A percentile compares a stretch with the other conserved stretches of the same genome.
Conservation (phyloP, 1,284 basidiomycete genomes). For the Golubevia pallescens region DNA sequence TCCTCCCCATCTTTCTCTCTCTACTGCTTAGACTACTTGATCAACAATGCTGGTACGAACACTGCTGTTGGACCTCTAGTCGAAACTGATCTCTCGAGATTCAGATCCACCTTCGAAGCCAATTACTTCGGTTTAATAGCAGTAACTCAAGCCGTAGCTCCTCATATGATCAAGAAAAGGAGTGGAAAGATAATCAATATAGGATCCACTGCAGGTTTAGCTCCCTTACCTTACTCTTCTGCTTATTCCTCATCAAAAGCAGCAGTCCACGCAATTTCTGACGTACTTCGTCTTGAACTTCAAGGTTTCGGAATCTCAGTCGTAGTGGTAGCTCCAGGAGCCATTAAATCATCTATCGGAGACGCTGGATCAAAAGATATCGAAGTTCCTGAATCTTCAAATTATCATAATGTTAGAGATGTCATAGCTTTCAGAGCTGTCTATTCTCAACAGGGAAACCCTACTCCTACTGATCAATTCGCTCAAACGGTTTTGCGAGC, state of each 20-base stretch:
- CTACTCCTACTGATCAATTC: conserved; percentile 32
- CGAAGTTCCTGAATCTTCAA: conserved; percentile 16
- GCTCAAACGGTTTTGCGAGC: conserved; percentile 24
- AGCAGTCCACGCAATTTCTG: conserved; percentile 41
- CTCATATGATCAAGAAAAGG: conserved; percentile 39
- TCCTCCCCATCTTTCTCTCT: too few species aligned
- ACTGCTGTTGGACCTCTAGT: conserved; percentile 36
- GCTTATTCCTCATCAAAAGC: conserved; percentile 48
- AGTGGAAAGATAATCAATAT: conserved; percentile 45
- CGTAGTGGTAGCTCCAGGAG: conserved; percentile 45
- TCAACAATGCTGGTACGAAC: conserved; percentile 56
- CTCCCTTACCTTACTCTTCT: conserved; percentile 33
- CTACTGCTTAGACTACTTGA: conserved; percentile 33
- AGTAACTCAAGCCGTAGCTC: conserved; percentile 42
- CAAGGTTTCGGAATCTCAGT: conserved; percentile 42
- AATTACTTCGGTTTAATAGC: conserved; percentile 50
- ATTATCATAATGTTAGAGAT: conserved; percentile 37
- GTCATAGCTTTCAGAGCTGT: conserved; percentile 37
- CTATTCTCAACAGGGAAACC: conserved; percentile 30
- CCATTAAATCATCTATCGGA: conserved; percentile 39
- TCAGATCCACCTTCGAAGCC: conserved; percentile 25
- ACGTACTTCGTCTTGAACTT: conserved; percentile 40
- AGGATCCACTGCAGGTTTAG: conserved; percentile 35
- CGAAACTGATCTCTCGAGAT: conserved; percentile 19
- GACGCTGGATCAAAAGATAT: conserved; percentile 19